A percentile compares a stretch with the other conserved stretches of the same genome.
These are phyloP conservation scores for Vanderwaltozyma polyspora DNA, from an alignment of 805 yeast genomes.

Conservation along the genomic window DNA sequence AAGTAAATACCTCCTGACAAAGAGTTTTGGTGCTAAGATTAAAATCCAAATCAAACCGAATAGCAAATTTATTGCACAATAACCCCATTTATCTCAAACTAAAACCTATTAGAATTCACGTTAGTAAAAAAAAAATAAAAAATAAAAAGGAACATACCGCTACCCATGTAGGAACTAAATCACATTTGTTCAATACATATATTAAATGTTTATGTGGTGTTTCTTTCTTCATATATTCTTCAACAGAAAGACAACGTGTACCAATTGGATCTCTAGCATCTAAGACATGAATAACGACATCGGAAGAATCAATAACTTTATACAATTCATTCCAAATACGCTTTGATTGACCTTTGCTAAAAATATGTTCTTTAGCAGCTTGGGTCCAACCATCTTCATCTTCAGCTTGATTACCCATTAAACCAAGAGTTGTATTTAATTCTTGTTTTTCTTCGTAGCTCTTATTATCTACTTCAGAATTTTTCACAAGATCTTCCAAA, in stretches of 20 bases:
- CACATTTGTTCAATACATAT: slow-evolving; percentile 92
- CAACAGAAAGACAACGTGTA: slow-evolving; percentile 87
- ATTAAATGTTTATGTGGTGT: slow-evolving; percentile 95
- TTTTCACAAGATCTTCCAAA: slow-evolving; percentile 64
- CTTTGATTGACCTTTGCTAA: slow-evolving; percentile 94
- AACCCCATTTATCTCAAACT: too few relatives aligned
- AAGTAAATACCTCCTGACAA: slow-evolving; percentile 58
- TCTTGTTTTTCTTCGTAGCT: slow-evolving; percentile 66
- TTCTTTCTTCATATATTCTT: slow-evolving; percentile 83
- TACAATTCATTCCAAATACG: slow-evolving; percentile 97
- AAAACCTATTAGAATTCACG: background rate
- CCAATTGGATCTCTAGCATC: slow-evolving; percentile 98
- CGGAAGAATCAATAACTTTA: slow-evolving; percentile 94
- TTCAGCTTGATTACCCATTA: slow-evolving; percentile 53
- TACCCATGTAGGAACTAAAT: slow-evolving; percentile 97
- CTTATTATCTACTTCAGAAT: slow-evolving; percentile 45
- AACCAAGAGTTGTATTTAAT: slow-evolving; percentile 61
- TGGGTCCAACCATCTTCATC: slow-evolving; percentile 68
- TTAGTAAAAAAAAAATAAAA: slow-evolving; percentile 2
- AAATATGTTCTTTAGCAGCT: slow-evolving; percentile 91
- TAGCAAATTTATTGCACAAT: too few relatives aligned
- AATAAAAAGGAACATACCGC: slow-evolving; percentile 63
- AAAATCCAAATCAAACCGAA: background rate
- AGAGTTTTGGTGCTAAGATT: slow-evolving; percentile 55
- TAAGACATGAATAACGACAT: slow-evolving; percentile 89